Evolutionary conservation across 2,329 filamentous ascomycete genomes (phyloP).

Genomic region (Alternaria arborescens): DNA sequence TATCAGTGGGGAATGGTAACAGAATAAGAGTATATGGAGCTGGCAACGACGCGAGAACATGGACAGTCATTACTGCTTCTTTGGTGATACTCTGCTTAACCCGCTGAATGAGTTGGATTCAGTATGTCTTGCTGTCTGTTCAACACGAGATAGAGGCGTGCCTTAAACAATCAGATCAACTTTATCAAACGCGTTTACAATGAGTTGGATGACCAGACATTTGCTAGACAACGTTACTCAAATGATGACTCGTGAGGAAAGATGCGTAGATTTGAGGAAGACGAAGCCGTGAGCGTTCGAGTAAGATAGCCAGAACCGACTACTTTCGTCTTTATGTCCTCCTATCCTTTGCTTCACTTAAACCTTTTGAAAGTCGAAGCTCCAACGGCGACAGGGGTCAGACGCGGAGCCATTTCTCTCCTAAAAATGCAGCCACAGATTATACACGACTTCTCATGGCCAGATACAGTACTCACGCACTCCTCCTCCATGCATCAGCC

Average conservation of each 20-base stretch:
- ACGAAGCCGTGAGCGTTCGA: too few species aligned
- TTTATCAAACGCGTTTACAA: neutral
- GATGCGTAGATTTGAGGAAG: neutral
- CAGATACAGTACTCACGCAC: constrained; percentile 26
- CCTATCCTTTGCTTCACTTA: too few species aligned
- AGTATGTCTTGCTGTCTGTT: neutral
- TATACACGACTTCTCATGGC: too few species aligned
- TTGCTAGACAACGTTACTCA: neutral
- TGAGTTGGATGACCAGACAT: neutral
- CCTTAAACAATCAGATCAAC: neutral
- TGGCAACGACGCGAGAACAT: neutral
- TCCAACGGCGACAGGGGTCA: too few species aligned
- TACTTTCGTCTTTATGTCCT: too few species aligned
- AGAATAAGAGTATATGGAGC: neutral
- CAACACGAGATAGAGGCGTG: neutral
- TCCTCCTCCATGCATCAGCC: constrained; percentile 57
- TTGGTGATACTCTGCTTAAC: neutral
- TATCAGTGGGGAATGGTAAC: fast-evolving
- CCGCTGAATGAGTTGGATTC: neutral
- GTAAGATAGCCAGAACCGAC: too few species aligned
- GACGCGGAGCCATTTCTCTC: neutral
- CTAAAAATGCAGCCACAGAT: neutral
- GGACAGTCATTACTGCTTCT: neutral
- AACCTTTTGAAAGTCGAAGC: too few species aligned
- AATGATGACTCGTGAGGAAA: neutral